Conservation (phyloP, 2,329 filamentous ascomycete species). For the Endocalyx cinctus region DNA sequence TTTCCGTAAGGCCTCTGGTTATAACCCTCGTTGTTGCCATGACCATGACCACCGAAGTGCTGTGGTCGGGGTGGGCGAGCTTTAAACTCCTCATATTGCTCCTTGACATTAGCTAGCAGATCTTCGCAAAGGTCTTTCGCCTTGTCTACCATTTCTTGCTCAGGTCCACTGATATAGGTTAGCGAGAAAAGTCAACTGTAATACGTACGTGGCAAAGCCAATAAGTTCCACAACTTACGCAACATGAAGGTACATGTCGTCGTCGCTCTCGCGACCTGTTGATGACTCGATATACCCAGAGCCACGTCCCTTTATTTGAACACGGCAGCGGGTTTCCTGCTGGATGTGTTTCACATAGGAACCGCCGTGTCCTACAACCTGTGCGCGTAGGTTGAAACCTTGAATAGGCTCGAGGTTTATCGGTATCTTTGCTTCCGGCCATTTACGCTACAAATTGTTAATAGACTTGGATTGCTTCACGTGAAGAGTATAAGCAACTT, state of each 20-base stretch:
- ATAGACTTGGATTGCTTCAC: not conserved
- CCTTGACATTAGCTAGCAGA: conserved; percentile 77
- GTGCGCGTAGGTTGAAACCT: conserved; percentile 92
- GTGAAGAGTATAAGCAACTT: conserved; percentile 31
- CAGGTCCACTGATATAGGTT: conserved; percentile 64
- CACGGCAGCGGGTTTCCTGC: conserved; percentile 87
- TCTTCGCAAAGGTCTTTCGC: conserved; percentile 89
- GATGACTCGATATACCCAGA: conserved; percentile 90
- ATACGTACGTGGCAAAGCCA: too few relatives aligned
- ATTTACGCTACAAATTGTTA: conserved; percentile 71
- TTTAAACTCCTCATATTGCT: conserved; percentile 91
- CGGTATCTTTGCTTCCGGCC: conserved; percentile 93
- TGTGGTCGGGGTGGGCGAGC: conserved; percentile 67
- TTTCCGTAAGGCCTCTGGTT: conserved; percentile 34
- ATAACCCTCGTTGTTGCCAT: conserved; percentile 35
- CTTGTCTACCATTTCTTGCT: conserved; percentile 77
- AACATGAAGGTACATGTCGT: conserved; percentile 94
- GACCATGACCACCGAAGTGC: conserved; percentile 46
- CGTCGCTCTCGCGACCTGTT: conserved; percentile 87
- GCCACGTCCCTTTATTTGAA: conserved; percentile 95
- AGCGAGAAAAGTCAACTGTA: conserved; percentile 18
- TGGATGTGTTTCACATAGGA: conserved; percentile 98
- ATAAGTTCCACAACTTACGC: too few relatives aligned
- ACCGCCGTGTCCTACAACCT: conserved; percentile 91
- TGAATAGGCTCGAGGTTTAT: conserved; percentile 86